Conservation (phyloP, 306 rosid species). For the Dryas drummondii region DNA sequence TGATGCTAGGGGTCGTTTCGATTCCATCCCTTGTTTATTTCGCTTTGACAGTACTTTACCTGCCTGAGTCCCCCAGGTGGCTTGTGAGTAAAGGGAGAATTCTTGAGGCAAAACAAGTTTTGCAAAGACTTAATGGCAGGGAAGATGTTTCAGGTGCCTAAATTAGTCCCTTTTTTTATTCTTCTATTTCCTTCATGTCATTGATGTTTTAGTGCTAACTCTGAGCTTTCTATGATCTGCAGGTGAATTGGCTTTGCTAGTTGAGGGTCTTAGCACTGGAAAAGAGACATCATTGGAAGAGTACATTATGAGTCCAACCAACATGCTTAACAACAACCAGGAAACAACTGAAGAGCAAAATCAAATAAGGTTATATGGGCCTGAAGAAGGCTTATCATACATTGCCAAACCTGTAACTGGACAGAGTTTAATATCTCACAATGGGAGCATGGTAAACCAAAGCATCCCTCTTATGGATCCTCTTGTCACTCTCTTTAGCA, state of each 20-base stretch:
- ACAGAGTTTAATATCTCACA: constrained; percentile 8
- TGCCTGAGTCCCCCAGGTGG: constrained; percentile 42
- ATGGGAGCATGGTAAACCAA: background rate
- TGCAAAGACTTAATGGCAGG: constrained; percentile 26
- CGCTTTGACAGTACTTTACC: constrained; percentile 22
- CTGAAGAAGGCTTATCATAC: constrained; percentile 17
- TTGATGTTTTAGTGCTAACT: background rate
- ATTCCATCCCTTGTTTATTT: constrained; percentile 31
- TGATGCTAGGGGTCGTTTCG: constrained; percentile 31
- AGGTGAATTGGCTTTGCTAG: constrained; percentile 33
- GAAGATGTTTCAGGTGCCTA: constrained; percentile 33
- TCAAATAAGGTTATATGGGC: constrained; percentile 2
- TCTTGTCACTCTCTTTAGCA: constrained; percentile 27
- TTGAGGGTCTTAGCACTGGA: constrained; percentile 30
- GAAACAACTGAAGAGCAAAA: background rate
- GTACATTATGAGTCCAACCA: constrained; percentile 18
- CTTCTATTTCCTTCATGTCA: background rate
- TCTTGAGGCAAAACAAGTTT: constrained; percentile 31
- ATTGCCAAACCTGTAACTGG: constrained; percentile 19
- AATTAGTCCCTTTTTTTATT: background rate
- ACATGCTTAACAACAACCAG: background rate
- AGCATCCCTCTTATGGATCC: constrained; percentile 27
- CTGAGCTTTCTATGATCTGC: background rate
- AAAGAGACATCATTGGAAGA: constrained; percentile 30
- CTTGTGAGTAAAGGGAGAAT: constrained; percentile 33